These are phyloP conservation scores for Dioscorea zingiberensis DNA, from an alignment of 106 monocot genomes.

Conservation along the genomic window DNA sequence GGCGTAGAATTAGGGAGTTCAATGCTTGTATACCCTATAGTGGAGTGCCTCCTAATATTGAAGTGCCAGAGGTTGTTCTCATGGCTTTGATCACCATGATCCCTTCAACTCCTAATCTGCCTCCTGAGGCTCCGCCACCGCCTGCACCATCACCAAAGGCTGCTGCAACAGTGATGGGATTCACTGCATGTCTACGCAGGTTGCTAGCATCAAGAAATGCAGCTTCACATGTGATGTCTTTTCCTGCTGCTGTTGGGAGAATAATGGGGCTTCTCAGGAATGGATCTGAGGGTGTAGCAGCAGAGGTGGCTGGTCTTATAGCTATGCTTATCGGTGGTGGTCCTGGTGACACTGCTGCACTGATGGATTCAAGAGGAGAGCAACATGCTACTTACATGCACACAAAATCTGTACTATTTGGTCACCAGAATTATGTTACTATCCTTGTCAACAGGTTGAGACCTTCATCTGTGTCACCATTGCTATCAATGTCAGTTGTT, in stretches of 20 bases:
- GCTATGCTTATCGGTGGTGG: constrained; percentile 94
- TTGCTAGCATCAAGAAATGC: constrained; percentile 87
- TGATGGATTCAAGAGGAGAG: constrained; percentile 84
- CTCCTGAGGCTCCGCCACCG: constrained; percentile 89
- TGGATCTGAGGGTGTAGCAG: constrained; percentile 93
- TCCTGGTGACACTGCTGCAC: constrained; percentile 55
- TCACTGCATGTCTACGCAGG: constrained; percentile 87
- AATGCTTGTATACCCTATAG: constrained; percentile 94
- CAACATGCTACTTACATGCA: constrained; percentile 97
- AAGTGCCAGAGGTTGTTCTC: constrained; percentile 92
- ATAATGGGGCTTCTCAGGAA: constrained; percentile 97
- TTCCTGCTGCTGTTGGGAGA: constrained; percentile 97
- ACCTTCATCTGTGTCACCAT: constrained; percentile 82
- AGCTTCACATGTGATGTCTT: constrained; percentile 96
- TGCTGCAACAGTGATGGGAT: constrained; percentile 94
- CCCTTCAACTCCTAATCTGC: constrained; percentile 89
- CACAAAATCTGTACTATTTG: constrained; percentile 89
- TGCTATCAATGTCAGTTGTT: constrained; percentile 88
- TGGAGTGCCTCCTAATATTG: constrained; percentile 71
- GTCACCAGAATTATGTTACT: constrained; percentile 58
- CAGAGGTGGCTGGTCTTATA: constrained; percentile 84
- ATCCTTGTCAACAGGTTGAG: constrained; percentile 88
- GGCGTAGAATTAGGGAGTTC: constrained; percentile 98
- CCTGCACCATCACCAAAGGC: constrained; percentile 98
- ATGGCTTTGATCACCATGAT: constrained; percentile 99